Evolutionary conservation across 257 asterid species (phyloP), one percentile per base, ranked within the genome.

Genomic region (Echites panduratus): DNA sequence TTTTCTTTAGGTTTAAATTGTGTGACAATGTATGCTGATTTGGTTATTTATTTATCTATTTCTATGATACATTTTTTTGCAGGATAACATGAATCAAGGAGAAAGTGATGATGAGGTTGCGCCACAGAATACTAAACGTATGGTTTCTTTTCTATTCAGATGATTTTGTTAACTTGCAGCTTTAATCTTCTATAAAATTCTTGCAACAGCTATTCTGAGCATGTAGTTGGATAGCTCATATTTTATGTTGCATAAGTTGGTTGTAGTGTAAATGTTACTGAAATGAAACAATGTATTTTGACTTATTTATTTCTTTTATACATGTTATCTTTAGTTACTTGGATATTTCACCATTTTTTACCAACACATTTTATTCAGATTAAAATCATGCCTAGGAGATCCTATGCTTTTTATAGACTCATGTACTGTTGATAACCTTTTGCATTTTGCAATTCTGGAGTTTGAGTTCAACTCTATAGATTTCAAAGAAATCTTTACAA

Each of bases 21-120:
- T 49, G 35, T n/a, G 14, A 20, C 45, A 4, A 7, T 61, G 44
- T 62, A 32, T 62, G 13, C 13, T 11, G 17, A 7, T 35, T 16
- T 40, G 35, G 35, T 19, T 44, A 5, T 14, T 32, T 8, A 66
- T 68, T 69, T 53, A 68, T 14, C 22, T 8, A 66, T 68, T 69
- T 53, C 65, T 81, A 49, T 53, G 6, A 5, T 53, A 5, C 24
- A 20, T 22, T 85, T 75, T 85, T 75, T 78, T 47, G 71, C 87
- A 95, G 98, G 99, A 95, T 80, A 90, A 89, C 76, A 83, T 92
- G 87, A 84, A 78, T 74, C 93, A 75, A 66, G 93, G 69, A 82
- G 97, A 82, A 76, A 91, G 95, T 77, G 99, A 92, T 66, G 97
- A 86, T 8, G 98, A 92, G 73, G 80, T 77, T 57, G 77, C 76